Evolutionary conservation across 176 grass and related monocot genomes (phyloP), one percentile per base, ranked within the genome.

Genomic region (Panicum miliaceum): DNA sequence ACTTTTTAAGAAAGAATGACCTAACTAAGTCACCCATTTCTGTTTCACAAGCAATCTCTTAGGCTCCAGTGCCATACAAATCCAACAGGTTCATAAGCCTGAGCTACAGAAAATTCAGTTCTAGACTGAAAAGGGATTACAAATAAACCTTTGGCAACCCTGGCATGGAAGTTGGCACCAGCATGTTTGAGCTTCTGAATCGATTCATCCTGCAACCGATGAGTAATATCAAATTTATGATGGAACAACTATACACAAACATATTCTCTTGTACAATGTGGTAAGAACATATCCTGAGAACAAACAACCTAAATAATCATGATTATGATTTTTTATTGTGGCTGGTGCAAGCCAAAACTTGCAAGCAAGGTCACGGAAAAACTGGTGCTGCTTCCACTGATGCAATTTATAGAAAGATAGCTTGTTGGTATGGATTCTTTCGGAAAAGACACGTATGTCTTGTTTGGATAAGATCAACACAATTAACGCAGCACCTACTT

Each of bases 71-170:
- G n/a, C 6, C 70, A 77, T 13, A 78, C 43, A 70, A 45, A 81
- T 69, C 32, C 11, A 59, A 36, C 13, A 66, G 19, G 45, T 37
- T 82, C 50, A 80, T 38, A 68, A 37, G 27, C 50, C n/a, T 72
- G 15, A 80, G 78, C 15, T 81, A 50, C 23, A 81, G 68, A 81
- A 12, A 81, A 43, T 6, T 23, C n/a, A 34, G 16, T 35, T 79
- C 32, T 78, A 63, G 74, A 77, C 25, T 64, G 8, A 37, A 26
- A 43, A 71, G 47, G 46, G 18, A 72, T 87, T 32, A 69, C 34
- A 68, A 57, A 53, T 38, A 64, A 84, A 98, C 96, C 96, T 91
- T 93, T 95, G 68, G 83, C 91, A 68, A 98, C 87, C 71, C 90
- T 93, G 40, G 87, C 71, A 90, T 78, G 86, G 77, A 93, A 90